A percentile compares a stretch with the other conserved stretches of the same genome.
phyloP scores from a whole-genome alignment of 2,329 filamentous ascomycete species.

The Podosphaera aphanis region DNA sequence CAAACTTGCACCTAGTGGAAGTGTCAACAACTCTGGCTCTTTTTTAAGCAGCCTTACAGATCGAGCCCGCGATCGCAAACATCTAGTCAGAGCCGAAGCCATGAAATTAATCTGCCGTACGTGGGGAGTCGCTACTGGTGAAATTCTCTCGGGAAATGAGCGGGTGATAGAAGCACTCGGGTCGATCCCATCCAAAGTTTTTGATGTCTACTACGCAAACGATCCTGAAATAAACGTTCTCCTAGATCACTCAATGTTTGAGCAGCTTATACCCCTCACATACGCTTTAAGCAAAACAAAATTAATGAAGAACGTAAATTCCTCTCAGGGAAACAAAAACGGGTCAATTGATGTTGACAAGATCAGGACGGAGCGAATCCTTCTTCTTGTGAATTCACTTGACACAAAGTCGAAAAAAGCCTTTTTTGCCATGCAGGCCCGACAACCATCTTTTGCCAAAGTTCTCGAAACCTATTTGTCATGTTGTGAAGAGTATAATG shows the following conservation, averaged over 20 bases:
- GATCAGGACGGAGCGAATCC: constrained; percentile 60
- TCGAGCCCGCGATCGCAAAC: constrained; percentile 67
- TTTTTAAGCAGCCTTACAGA: constrained; percentile 66
- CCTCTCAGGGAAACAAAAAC: constrained; percentile 25
- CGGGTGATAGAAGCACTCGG: constrained; percentile 50
- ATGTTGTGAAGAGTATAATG: constrained; percentile 75
- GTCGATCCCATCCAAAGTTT: constrained; percentile 61
- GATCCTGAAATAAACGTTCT: constrained; percentile 66
- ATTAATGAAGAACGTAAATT: constrained; percentile 24
- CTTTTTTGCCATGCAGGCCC: constrained; percentile 65
- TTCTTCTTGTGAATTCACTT: constrained; percentile 58
- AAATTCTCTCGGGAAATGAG: constrained; percentile 66
- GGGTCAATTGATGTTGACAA: constrained; percentile 41
- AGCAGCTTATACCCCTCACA: constrained; percentile 68
- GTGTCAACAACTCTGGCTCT: constrained; percentile 52
- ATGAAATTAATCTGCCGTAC: constrained; percentile 67
- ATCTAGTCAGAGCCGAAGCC: constrained; percentile 59
- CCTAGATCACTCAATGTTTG: constrained; percentile 65
- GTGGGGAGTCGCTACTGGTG: constrained; percentile 81
- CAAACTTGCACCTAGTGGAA: constrained; percentile 57
- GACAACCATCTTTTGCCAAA: constrained; percentile 51
- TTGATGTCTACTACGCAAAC: constrained; percentile 77
- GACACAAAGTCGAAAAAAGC: constrained; percentile 61
- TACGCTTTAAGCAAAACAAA: constrained; percentile 53
- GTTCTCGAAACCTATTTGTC: constrained; percentile 56